These are phyloP conservation scores for Davidsoniella eucalypti DNA, from an alignment of 2,329 filamentous ascomycete genomes.

Conservation along the genomic window DNA sequence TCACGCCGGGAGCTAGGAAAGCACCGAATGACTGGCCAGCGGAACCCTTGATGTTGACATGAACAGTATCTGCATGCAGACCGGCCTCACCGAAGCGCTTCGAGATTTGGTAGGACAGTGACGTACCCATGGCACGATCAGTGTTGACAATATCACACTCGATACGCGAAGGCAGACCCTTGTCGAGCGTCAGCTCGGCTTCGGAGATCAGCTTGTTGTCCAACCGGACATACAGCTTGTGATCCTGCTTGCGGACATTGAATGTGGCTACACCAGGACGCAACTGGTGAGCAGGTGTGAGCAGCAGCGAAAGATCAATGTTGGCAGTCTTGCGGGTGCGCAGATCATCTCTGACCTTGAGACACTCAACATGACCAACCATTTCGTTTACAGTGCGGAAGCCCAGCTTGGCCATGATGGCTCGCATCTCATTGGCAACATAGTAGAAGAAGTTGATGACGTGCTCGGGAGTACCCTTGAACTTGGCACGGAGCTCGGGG, in stretches of 20 bases:
- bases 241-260: slow-evolving; percentile 95
- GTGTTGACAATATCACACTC: slow-evolving; percentile 96
- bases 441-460: slow-evolving; percentile 99
- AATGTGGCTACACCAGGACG: slow-evolving; percentile 89
- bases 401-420: slow-evolving; percentile 91
- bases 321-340: slow-evolving; percentile 80
- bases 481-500: slow-evolving; percentile 86
- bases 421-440: slow-evolving; percentile 83
- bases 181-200: slow-evolving; percentile 85
- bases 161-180: slow-evolving; percentile 80
- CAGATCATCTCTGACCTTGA: slow-evolving; percentile 77
- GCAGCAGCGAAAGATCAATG: slow-evolving; percentile 79
- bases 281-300: slow-evolving; percentile 91
- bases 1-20: slow-evolving; percentile 83
- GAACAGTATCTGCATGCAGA: slow-evolving; percentile 80
- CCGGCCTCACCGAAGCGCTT: slow-evolving; percentile 82
- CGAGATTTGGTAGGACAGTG: slow-evolving; percentile 88
- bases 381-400: slow-evolving; percentile 95
- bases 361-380: slow-evolving; percentile 79
- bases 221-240: slow-evolving; percentile 77
- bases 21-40: slow-evolving; percentile 95
- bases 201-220: slow-evolving; percentile 97
- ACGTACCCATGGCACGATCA: slow-evolving; percentile 83
- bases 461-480: slow-evolving; percentile 81
- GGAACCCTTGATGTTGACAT: slow-evolving; percentile 91